phyloP scores from a whole-genome alignment of 2,329 filamentous ascomycete species.

The Colletotrichum sp. region DNA sequence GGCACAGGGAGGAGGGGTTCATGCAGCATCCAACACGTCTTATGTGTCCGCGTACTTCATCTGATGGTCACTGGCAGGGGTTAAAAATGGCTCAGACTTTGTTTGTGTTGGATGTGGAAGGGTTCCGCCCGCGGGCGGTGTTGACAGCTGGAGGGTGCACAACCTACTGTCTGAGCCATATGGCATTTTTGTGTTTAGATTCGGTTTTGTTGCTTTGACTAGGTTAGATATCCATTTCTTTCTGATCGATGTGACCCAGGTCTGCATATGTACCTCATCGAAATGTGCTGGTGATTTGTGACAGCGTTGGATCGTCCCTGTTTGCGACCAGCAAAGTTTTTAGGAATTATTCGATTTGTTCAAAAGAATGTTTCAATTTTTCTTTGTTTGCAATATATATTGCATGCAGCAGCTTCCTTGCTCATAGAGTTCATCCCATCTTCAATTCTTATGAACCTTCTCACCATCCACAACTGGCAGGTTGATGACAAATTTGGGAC shows the following conservation, averaged over 20 bases:
- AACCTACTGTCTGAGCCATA: neutral
- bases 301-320: rapidly evolving
- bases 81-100: neutral
- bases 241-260: neutral
- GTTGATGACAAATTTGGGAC: neutral
- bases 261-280: neutral
- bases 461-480: neutral
- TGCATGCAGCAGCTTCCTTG: neutral
- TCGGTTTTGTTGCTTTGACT: neutral
- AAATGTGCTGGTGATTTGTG: neutral
- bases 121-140: neutral
- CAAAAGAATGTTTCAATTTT: rapidly evolving
- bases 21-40: neutral
- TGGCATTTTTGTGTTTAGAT: neutral
- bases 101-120: neutral
- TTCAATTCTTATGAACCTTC: neutral
- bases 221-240: neutral
- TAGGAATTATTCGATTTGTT: neutral
- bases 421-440: neutral
- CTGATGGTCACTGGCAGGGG: neutral
- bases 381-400: neutral
- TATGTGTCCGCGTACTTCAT: neutral
- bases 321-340: rapidly evolving
- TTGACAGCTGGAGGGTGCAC: neutral
- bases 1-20: neutral